phyloP scores from a whole-genome alignment of 2,329 filamentous ascomycete genomes.

The Thermothelomyces thermophilus region DNA sequence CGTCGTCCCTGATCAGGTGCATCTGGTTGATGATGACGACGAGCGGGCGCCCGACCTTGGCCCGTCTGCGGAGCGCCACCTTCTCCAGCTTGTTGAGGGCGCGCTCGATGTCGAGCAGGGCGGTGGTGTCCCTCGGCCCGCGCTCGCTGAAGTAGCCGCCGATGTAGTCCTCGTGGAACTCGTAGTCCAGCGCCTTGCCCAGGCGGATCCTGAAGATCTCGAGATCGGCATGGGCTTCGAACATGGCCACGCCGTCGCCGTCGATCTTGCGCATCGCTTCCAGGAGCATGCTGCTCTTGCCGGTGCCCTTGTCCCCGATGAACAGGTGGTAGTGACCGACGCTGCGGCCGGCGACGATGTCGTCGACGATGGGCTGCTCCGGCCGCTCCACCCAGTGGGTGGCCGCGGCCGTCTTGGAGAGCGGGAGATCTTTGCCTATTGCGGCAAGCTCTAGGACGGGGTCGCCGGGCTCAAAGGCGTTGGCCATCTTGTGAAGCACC shows the following conservation, averaged over 20 bases:
- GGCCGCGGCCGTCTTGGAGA: slow-evolving; percentile 32
- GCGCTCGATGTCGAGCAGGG: slow-evolving; percentile 88
- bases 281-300: slow-evolving; percentile 92
- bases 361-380: slow-evolving; percentile 75
- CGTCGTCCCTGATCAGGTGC: slow-evolving; percentile 84
- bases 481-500: slow-evolving; percentile 86
- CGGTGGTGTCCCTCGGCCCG: slow-evolving; percentile 84
- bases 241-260: slow-evolving; percentile 85
- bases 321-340: slow-evolving; percentile 85
- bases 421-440: slow-evolving; percentile 49
- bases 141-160: slow-evolving; percentile 92
- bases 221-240: slow-evolving; percentile 89
- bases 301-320: slow-evolving; percentile 91
- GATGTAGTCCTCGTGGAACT: slow-evolving; percentile 97
- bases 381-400: slow-evolving; percentile 76
- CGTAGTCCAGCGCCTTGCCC: slow-evolving; percentile 90
- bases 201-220: slow-evolving; percentile 92
- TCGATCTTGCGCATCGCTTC: slow-evolving; percentile 92
- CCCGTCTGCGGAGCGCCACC: slow-evolving; percentile 69
- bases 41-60: slow-evolving; percentile 58
- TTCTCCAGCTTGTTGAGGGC: slow-evolving; percentile 98
- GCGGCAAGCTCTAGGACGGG: slow-evolving; percentile 78
- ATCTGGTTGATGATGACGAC: slow-evolving; percentile 93
- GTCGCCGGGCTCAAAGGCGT: slow-evolving; percentile 87
- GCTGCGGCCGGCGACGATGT: slow-evolving; percentile 68